Evolutionary conservation across 768 basidiomycete species (phyloP), one percentile per base, ranked within the genome.

Genomic region (Rubroboletus pulcherrimus): DNA sequence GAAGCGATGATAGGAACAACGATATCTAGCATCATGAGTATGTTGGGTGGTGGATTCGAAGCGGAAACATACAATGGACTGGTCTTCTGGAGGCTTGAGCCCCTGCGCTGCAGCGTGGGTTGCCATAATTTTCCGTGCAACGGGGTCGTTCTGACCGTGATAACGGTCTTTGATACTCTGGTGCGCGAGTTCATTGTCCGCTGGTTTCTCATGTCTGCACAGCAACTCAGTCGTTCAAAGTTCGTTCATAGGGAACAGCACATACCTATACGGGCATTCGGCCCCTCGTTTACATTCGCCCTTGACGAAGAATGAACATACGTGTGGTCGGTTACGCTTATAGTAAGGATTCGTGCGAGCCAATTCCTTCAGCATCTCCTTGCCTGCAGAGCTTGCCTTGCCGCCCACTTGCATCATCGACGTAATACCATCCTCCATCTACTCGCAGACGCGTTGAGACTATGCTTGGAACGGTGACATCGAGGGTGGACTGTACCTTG

Each of bases 331-430:
- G 73, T 98, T 99, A 54, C 96, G 86, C 73, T 98, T 97, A 77
- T 98, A 98, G 71, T 93, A 93, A 0, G 97, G 97, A 65, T 98
- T 96, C 31, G 91, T 91, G 61, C 96, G 83, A 24, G 97, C 97
- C 11, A 99, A 75, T 60, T 90, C 84, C 74, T 98, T 98, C 52
- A 99, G 75, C 91, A 98, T 95, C 66, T 99, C 97, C 71, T 95
- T 93, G 26, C 93, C 94, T 4, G 91, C 91, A 21, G 87, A 84
- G 26, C 80, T 81, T 8, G 91, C 80, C 24, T 82, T 78, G 34
- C 86, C 77, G 50, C 79, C 75, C 11, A 71, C 43, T 60, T 80
- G 83, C 53, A 87, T 70, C 37, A 82, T 77, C 19, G 87, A 86
- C 64, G 84, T 85, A 3, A 66, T 84, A 77, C 19, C 87, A 7